phyloP scores from a whole-genome alignment of 1,284 basidiomycete genomes.

The Tremellales sp. region DNA sequence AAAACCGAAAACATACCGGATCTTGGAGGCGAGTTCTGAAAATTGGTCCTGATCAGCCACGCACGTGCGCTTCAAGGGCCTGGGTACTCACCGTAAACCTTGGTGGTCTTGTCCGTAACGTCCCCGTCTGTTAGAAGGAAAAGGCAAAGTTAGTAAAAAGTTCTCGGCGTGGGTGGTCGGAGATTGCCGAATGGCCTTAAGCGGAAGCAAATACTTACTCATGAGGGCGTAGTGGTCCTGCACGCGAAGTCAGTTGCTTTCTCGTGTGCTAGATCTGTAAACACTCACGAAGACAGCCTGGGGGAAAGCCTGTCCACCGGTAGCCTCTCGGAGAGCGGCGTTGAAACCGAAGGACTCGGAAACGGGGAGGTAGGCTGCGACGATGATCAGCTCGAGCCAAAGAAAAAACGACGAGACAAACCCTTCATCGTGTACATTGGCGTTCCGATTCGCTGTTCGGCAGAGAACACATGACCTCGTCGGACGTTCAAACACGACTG shows the following conservation, averaged over 20 bases:
- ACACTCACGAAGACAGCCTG: constrained; percentile 90
- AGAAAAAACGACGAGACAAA: constrained; percentile 30
- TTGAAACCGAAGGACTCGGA: constrained; percentile 99
- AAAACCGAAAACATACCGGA: too few species aligned
- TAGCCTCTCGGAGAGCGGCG: constrained; percentile 87
- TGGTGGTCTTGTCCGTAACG: constrained; percentile 58
- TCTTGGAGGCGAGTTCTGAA: constrained; percentile 67
- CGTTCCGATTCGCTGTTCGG: constrained; percentile 95
- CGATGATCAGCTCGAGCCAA: constrained; percentile 16
- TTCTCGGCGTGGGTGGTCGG: neutral
- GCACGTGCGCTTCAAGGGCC: neutral
- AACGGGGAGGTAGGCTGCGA: constrained; percentile 79
- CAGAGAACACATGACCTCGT: constrained; percentile 96
- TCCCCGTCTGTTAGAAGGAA: constrained; percentile 72
- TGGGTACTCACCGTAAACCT: constrained; percentile 58
- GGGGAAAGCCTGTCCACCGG: constrained; percentile 97
- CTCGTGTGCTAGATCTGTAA: too few species aligned
- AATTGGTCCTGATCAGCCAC: neutral
- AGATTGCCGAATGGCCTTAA: neutral
- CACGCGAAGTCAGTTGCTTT: too few species aligned
- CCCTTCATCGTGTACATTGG: constrained; percentile 99
- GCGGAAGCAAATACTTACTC: constrained; percentile 1
- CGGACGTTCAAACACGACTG: constrained; percentile 81
- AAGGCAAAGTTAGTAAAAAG: constrained; percentile 40
- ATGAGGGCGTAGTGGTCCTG: constrained; percentile 79